Evolutionary conservation across 768 basidiomycete species (phyloP), one percentile per base, ranked within the genome.

Genomic region (Hypsizygus marmoreus): DNA sequence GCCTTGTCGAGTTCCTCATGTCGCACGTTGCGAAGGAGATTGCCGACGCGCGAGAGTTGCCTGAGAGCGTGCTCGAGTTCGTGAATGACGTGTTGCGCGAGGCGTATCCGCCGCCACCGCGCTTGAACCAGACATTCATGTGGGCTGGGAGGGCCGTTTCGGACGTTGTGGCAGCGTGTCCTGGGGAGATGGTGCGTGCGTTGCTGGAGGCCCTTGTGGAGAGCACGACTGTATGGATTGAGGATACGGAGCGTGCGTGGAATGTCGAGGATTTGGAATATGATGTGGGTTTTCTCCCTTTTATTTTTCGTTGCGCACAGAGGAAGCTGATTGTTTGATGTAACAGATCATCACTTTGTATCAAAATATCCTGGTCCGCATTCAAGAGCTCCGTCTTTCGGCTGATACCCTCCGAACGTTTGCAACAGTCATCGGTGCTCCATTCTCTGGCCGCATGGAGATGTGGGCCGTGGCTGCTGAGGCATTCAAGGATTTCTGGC

Each of bases 401-500:
- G 30, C 67, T 10, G 55, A 62, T 6, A 67, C 68, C n/a, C 64
- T 89, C 22, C 67, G 72, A n/a, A 50, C 59, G 1, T 63, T 86
- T n/a, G 66, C 71, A 0, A 60, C 73, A 5, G 55, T 88, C 2
- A 56, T 91, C 6, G 77, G 74, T 49, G 78, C 85, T 2, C 76
- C 78, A 19, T 85, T 91, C 53, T 51, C 55, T 23, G 76, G 80
- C 12, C 73, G 80, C 4, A 43, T 58, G 6, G 73, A 76, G 39
- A 81, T 77, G 43, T 73, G 76, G 3, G 54, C 53, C 0, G 58
- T 68, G 2, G 68, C 75, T 3, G 60, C 63, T 10, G 76, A 80
- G 5, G 72, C 81, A 2, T 88, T 91, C 56, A 59, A 59, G 6
- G 77, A 79, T 23, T 85, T 84, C 58, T 90, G 88, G 88, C 60